Evolutionary conservation across 306 rosid species (phyloP), one percentile per base, ranked within the genome.

Genomic region (Chamaecrista fasciculata): DNA sequence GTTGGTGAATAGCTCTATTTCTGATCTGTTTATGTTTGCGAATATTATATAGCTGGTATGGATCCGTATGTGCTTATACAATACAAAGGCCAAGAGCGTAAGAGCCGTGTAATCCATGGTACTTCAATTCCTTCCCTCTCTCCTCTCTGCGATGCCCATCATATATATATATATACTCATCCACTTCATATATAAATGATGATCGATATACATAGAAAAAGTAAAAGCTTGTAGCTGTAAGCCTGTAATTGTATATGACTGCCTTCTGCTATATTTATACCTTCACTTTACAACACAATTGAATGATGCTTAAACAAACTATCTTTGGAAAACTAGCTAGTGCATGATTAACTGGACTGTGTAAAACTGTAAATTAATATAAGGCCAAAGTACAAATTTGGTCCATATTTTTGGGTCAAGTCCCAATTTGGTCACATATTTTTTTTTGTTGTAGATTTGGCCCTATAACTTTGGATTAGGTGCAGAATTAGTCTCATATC

Each of bases 61-160:
- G 96, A 93, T 55, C 97, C 96, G 0, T 86, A 86, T 50, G 97
- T 86, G 62, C 56, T 86, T 70, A 76, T 90, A 31, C 86, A 88
- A 70, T 90, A 93, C 78, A 84, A 82, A 74, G 82, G 81, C 61
- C 98, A 90, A 64, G 98, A 90, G 71, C 86, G 48, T 58, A 90
- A 74, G 83, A 93, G 87, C 87, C 49, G 76, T 39, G 94, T 88
- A 8, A 68, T 90, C 47, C 81, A 75, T 80, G 91, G 97, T 93
- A 33, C 36, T 33, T 76, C 16, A 82, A 23, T 46, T 53, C 10
- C 37, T 28, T 46, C 61, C 10, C 37, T n/a, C 29, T 65, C 49
- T 25, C 25, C 8, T 65, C 11, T 33, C 36, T n/a, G n/a, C n/a
- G n/a, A n/a, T n/a, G n/a, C n/a, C n/a, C n/a, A n/a, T n/a, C n/a